These are phyloP conservation scores for Tolypocladium guangdongense DNA, from an alignment of 2,329 filamentous ascomycete species.

Conservation along the genomic window DNA sequence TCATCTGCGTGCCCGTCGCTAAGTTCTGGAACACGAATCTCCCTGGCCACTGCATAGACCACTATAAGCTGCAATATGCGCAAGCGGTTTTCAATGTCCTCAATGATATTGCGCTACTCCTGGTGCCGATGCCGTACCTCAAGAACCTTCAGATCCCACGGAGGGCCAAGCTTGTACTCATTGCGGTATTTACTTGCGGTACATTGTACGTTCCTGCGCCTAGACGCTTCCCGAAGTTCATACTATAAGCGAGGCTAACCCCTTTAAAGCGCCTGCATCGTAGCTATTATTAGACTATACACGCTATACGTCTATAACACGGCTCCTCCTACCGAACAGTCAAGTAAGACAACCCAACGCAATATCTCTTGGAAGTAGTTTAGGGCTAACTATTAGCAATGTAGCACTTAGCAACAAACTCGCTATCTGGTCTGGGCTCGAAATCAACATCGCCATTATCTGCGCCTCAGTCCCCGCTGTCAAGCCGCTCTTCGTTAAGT, in stretches of 20 bases:
- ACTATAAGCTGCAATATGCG: slow-evolving; percentile 10
- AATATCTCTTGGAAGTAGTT: too few species aligned
- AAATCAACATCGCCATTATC: slow-evolving; percentile 22
- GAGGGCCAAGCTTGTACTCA: slow-evolving; percentile 30
- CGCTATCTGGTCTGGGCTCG: slow-evolving; percentile 19
- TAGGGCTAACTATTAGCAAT: too few species aligned
- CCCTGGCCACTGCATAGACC: slow-evolving; percentile 13
- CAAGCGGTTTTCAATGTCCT: slow-evolving; percentile 21
- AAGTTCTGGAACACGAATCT: slow-evolving; percentile 15
- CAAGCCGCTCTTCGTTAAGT: slow-evolving; percentile 18
- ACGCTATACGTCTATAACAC: slow-evolving; percentile 10
- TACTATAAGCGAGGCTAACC: background rate
- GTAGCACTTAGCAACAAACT: slow-evolving; percentile 5
- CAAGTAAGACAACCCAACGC: too few species aligned
- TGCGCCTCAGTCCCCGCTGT: slow-evolving; percentile 22
- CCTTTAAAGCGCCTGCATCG: slow-evolving; percentile 9
- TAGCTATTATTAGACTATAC: slow-evolving; percentile 13
- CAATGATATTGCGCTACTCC: slow-evolving; percentile 18
- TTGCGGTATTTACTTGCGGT: slow-evolving; percentile 25
- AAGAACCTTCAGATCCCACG: slow-evolving; percentile 24
- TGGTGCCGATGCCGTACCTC: slow-evolving; percentile 18
- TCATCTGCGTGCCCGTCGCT: slow-evolving; percentile 15
- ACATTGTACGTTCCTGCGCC: slow-evolving; percentile 16
- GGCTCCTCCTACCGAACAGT: too few species aligned
- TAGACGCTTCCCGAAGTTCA: too few species aligned